These are phyloP conservation scores for Botrytis hyacinthi DNA, from an alignment of 2,329 filamentous ascomycete genomes.

Conservation along the genomic window DNA sequence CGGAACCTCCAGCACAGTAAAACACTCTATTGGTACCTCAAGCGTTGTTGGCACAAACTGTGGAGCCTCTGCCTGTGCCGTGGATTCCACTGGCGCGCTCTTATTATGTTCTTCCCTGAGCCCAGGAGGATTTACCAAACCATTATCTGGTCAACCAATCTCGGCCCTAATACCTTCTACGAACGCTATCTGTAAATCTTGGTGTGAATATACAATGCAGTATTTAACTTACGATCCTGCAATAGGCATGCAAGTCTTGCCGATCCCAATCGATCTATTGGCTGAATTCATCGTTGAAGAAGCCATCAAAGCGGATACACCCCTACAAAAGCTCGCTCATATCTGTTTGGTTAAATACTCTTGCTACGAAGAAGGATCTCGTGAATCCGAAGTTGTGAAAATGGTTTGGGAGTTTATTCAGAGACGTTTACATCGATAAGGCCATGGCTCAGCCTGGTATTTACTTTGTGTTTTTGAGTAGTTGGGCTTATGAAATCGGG, in stretches of 20 bases:
- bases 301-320: not conserved
- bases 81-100: not conserved
- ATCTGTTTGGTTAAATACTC: not conserved
- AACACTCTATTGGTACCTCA: not conserved
- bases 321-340: not conserved
- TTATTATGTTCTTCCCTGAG: too few species aligned
- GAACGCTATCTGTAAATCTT: not conserved
- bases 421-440: fast-evolving
- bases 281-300: not conserved
- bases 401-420: not conserved
- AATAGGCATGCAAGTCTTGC: not conserved
- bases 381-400: not conserved
- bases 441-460: not conserved
- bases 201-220: not conserved
- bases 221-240: not conserved
- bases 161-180: not conserved
- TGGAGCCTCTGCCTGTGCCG: not conserved
- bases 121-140: not conserved
- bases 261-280: not conserved
- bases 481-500: not conserved
- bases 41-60: not conserved
- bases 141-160: not conserved
- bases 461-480: not conserved
- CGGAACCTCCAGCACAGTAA: not conserved
- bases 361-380: not conserved